Evolutionary conservation across 2,329 filamentous ascomycete species (phyloP).

Genomic region (Ceratocystiopsis sp.): DNA sequence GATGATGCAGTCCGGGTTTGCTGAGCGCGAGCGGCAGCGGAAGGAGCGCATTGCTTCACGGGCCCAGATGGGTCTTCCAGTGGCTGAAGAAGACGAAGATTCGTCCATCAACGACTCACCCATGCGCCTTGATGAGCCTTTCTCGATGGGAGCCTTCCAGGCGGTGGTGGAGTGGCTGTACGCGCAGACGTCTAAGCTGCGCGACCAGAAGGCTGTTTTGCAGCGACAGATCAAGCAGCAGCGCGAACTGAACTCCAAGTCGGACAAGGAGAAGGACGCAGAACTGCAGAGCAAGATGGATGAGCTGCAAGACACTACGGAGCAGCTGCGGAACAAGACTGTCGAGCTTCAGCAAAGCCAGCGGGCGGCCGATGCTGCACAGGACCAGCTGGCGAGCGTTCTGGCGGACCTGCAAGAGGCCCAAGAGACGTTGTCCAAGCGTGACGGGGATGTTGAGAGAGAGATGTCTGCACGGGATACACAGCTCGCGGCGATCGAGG

Average conservation of each 20-base stretch:
- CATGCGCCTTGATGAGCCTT: slow-evolving; percentile 39
- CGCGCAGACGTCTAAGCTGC: slow-evolving; percentile 55
- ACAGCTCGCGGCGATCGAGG: slow-evolving; percentile 23
- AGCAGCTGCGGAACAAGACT: slow-evolving; percentile 39
- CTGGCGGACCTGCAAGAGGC: slow-evolving; percentile 28
- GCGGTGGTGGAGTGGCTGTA: slow-evolving; percentile 66
- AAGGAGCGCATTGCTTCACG: slow-evolving; percentile 34
- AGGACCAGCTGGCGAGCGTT: slow-evolving; percentile 31
- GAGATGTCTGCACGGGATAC: slow-evolving; percentile 7
- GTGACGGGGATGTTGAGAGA: slow-evolving; percentile 5
- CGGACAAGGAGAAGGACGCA: slow-evolving; percentile 53
- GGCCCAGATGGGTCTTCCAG: slow-evolving; percentile 31
- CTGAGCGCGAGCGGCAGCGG: slow-evolving; percentile 36
- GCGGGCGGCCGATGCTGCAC: slow-evolving; percentile 20
- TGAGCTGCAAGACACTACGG: slow-evolving; percentile 42
- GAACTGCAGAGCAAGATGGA: slow-evolving; percentile 42
- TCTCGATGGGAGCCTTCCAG: slow-evolving; percentile 60
- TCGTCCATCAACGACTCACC: slow-evolving; percentile 42
- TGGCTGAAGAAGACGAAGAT: slow-evolving; percentile 42
- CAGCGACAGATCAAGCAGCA: slow-evolving; percentile 91
- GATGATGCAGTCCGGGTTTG: slow-evolving; percentile 36
- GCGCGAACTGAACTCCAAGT: slow-evolving; percentile 77
- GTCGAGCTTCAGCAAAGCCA: slow-evolving; percentile 31
- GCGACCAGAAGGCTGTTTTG: slow-evolving; percentile 78
- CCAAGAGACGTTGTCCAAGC: slow-evolving; percentile 10